phyloP scores from a whole-genome alignment of 176 grass and related monocot genomes.

The Echinochloa phyllopogon region DNA sequence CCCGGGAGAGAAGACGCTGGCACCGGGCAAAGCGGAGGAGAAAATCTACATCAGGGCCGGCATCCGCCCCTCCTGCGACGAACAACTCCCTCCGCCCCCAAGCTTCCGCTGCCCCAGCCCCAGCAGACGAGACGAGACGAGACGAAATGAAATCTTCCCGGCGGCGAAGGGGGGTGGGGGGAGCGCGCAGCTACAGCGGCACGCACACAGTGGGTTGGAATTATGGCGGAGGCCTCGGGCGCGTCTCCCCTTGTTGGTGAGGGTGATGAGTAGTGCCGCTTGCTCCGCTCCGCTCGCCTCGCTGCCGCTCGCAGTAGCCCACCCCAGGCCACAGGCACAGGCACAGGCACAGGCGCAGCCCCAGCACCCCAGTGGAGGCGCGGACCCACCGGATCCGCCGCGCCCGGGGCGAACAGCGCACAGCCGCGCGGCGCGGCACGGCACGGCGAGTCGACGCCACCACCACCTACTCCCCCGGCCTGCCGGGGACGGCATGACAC shows the following conservation, averaged over 20 bases:
- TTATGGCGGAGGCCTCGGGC: constrained; percentile 42
- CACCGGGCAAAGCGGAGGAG: not conserved
- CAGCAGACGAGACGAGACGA: no score
- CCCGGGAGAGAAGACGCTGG: constrained; percentile 1
- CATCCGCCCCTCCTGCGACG: not conserved
- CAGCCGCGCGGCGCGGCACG: not conserved
- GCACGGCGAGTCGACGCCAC: no score
- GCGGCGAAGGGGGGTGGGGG: constrained; percentile 2
- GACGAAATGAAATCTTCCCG: not conserved
- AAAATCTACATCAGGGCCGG: constrained; percentile 57
- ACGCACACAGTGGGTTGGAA: constrained; percentile 45
- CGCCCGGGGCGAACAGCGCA: constrained; percentile 4
- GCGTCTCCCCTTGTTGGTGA: constrained; percentile 12
- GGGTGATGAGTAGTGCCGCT: constrained; percentile 5
- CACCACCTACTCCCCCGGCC: not conserved
- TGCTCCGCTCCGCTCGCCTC: not conserved
- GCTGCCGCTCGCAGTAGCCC: not conserved
- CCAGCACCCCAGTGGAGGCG: constrained; percentile 19
- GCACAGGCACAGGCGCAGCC: not conserved
- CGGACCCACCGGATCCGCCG: constrained; percentile 32
- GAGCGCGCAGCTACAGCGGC: constrained; percentile 34
- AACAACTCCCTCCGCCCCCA: not conserved
- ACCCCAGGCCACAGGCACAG: no score
- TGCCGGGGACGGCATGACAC: not conserved
- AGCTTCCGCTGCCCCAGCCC: not conserved